Evolutionary conservation across 495 filamentous ascomycete genomes (phyloP), one percentile per base, ranked within the genome.

Genomic region (Hapsidospora chrysogenum): DNA sequence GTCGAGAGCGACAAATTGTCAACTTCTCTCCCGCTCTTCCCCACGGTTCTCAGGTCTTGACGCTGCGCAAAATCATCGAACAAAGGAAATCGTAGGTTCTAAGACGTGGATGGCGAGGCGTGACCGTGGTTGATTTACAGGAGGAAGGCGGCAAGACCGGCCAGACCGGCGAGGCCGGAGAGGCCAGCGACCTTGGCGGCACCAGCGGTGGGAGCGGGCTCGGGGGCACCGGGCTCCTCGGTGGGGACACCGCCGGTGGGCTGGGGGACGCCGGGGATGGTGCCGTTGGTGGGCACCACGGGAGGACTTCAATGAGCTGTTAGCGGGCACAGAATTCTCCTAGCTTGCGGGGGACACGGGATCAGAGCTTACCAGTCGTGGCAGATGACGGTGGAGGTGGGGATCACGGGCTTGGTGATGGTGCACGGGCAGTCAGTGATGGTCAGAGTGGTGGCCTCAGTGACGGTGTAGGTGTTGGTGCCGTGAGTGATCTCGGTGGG

Each of bases 351-450:
- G n/a, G n/a, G n/a, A n/a, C n/a, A n/a, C n/a, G n/a, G n/a, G n/a
- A n/a, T n/a, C n/a, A 33, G 23, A 35, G 56, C 58, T 48, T 64
- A 78, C 72, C 77, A 80, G 59, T 64, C 66, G 55, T 66, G 52
- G 68, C 78, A 80, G 64, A 66, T 51, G 45, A 76, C 70, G 48
- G 65, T 62, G 50, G 68, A 68, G 47, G 69, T 63, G 56, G 63
- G 69, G 53, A 62, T 57, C 42, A 81, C 59, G 45, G 79, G 77
- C 54, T 74, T 70, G 60, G 71, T 73, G 64, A 83, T 60, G 53
- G 79, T 89, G 72, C 73, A 80, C 33, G 76, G 71, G 72, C 74
- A 78, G 68, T 77, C 60, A 53, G 72, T 72, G 66, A 85, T 72
- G 62, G 83, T 86, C 58, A 85, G 60, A 56, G 75, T 80, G 51